Evolutionary conservation across 768 basidiomycete genomes (phyloP).

Genomic region (Boletellus emodensis): DNA sequence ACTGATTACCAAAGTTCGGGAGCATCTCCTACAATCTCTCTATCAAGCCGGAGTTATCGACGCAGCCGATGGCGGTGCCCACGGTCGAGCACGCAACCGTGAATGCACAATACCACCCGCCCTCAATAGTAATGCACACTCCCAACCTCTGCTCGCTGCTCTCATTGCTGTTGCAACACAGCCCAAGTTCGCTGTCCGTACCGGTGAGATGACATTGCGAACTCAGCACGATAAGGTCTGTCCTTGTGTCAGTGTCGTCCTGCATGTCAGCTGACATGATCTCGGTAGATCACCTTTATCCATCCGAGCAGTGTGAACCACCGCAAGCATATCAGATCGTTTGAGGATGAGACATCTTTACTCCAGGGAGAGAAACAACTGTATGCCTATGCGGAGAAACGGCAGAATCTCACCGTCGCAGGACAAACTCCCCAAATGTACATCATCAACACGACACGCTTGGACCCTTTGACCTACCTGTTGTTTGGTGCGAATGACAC

Average conservation of each 20-base stretch:
- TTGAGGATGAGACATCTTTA: conserved; percentile 14
- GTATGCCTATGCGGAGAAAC: conserved; percentile 80
- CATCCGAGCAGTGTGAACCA: conserved; percentile 87
- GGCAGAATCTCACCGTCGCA: conserved; percentile 59
- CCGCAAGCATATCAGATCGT: conserved; percentile 43
- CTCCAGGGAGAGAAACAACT: conserved; percentile 60
- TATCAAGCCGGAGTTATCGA: conserved; percentile 79
- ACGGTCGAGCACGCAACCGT: conserved; percentile 29
- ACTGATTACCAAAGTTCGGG: conserved; percentile 75
- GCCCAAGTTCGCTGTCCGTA: conserved; percentile 85
- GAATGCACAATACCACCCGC: conserved; percentile 53
- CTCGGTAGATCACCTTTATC: conserved; percentile 61
- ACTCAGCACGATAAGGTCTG: conserved; percentile 83
- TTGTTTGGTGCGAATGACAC: conserved; percentile 87
- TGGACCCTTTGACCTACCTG: conserved; percentile 87
- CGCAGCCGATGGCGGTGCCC: conserved; percentile 65
- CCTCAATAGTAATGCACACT: conserved; percentile 70
- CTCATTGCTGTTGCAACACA: conserved; percentile 83
- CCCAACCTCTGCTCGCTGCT: conserved; percentile 72
- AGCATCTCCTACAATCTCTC: conserved; percentile 71
- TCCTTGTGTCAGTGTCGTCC: conserved; percentile 2
- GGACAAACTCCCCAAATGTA: conserved; percentile 55
- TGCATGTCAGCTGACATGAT: conserved; percentile 8
- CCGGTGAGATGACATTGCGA: conserved; percentile 60
- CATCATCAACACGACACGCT: conserved; percentile 74